These are phyloP conservation scores for Talaromyces sp. DNA, from an alignment of 2,329 filamentous ascomycete species.

Conservation along the genomic window DNA sequence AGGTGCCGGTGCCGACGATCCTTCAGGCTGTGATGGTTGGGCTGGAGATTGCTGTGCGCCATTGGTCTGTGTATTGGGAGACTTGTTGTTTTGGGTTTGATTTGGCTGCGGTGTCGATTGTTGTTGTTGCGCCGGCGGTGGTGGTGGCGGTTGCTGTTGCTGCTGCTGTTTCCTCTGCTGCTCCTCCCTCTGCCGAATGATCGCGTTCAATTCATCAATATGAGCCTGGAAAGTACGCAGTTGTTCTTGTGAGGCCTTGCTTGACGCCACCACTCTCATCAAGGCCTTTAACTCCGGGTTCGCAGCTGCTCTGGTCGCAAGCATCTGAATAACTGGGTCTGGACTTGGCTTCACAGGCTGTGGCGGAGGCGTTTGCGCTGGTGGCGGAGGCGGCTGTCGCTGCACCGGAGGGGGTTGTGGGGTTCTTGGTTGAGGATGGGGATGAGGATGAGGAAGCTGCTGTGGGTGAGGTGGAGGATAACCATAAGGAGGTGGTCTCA, in stretches of 20 bases:
- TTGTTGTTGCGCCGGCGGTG: slow-evolving; percentile 12
- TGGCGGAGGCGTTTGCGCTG: slow-evolving; percentile 22
- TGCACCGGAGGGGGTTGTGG: slow-evolving; percentile 17
- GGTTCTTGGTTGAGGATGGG: slow-evolving; percentile 15
- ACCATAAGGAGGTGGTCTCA: slow-evolving; percentile 23
- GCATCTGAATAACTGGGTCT: slow-evolving; percentile 50
- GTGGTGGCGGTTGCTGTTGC: slow-evolving; percentile 14
- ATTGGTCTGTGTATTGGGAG: slow-evolving; percentile 14
- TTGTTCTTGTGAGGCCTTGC: slow-evolving; percentile 46
- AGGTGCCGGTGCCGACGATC: slow-evolving; percentile 1
- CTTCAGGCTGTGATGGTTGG: slow-evolving; percentile 4
- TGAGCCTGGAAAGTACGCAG: slow-evolving; percentile 47
- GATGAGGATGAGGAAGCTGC: slow-evolving; percentile 18
- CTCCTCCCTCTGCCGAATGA: slow-evolving; percentile 42
- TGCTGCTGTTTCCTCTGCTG: slow-evolving; percentile 32
- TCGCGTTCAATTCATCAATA: slow-evolving; percentile 49
- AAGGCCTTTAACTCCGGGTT: slow-evolving; percentile 47
- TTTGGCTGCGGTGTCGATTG: not conserved
- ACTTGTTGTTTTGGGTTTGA: not conserved
- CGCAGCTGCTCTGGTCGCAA: slow-evolving; percentile 47
- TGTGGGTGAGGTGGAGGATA: slow-evolving; percentile 19
- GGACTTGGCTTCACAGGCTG: slow-evolving; percentile 41
- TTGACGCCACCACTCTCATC: slow-evolving; percentile 49
- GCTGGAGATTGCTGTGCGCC: not conserved
- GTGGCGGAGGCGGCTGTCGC: slow-evolving; percentile 21